phyloP scores from a whole-genome alignment of 306 rosid genomes.

The Vigna unguiculata region DNA sequence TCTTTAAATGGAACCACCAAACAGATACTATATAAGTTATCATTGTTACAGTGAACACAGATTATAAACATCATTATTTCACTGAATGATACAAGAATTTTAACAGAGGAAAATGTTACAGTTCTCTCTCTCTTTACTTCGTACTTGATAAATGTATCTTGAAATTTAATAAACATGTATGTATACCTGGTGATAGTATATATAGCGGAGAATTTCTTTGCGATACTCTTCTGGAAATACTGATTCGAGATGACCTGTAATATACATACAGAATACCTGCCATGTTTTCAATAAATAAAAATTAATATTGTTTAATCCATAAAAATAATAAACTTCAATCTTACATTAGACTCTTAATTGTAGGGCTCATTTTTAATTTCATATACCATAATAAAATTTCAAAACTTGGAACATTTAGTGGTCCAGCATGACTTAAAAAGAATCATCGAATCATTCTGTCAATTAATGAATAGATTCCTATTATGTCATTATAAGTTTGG shows the following conservation, averaged over 20 bases:
- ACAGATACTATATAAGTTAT: conserved; percentile 12
- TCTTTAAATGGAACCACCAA: conserved; percentile 46
- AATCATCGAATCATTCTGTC: not conserved
- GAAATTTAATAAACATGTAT: not conserved
- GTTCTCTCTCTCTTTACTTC: not conserved
- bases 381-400: not conserved
- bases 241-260: conserved; percentile 64
- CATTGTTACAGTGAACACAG: not conserved
- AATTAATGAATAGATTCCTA: not conserved
- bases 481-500: not conserved
- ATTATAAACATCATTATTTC: not conserved
- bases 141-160: not conserved
- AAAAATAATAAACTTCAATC: not conserved
- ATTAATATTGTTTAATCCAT: not conserved
- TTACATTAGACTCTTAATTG: too few relatives aligned
- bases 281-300: not conserved
- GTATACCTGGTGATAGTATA: conserved; percentile 70
- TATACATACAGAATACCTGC: conserved; percentile 69
- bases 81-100: not conserved
- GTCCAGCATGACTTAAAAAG: too few relatives aligned
- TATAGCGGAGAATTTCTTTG: conserved; percentile 76
- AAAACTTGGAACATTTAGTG: too few relatives aligned
- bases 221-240: conserved; percentile 56
- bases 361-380: too few relatives aligned
- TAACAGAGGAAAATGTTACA: not conserved